A percentile compares a stretch with the other conserved stretches of the same genome.
phyloP scores from a whole-genome alignment of 208 protist genomes.

The Porcisia deanei region DNA sequence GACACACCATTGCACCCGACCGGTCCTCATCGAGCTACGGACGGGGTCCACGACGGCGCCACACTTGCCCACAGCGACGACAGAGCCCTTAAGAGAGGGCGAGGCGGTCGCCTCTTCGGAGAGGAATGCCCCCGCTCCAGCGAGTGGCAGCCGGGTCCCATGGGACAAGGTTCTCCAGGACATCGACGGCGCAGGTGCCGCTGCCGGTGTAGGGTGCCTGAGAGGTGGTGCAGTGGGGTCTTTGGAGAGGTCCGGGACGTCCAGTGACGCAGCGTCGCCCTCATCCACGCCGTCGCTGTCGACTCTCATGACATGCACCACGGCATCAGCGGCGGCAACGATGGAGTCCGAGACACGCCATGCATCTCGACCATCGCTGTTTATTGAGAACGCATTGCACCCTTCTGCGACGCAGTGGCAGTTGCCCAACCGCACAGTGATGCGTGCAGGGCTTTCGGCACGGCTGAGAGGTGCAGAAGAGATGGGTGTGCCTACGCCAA shows the following conservation, averaged over 20 bases:
- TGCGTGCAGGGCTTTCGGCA: background rate
- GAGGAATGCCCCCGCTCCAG: background rate
- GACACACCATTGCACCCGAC: conserved; percentile 47
- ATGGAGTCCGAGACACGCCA: background rate
- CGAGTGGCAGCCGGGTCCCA: background rate
- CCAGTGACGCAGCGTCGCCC: conserved; percentile 7
- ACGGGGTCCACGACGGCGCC: conserved; percentile 28
- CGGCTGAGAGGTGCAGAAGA: background rate
- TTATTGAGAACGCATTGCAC: conserved; percentile 16
- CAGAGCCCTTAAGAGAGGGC: background rate
- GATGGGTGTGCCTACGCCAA: background rate
- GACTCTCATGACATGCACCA: background rate
- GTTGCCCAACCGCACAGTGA: background rate
- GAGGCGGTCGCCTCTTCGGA: conserved; percentile 1
- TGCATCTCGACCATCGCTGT: background rate
- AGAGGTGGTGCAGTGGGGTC: background rate
- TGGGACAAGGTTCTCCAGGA: background rate
- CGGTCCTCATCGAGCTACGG: conserved; percentile 31
- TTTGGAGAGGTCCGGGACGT: background rate
- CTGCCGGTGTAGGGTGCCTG: background rate
- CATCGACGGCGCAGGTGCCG: background rate
- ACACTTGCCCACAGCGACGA: background rate
- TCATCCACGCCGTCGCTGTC: background rate
- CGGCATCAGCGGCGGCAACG: background rate
- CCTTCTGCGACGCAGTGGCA: conserved; percentile 10